Percentiles rank a stretch among this genome's conserved stretches.
phyloP scores from a whole-genome alignment of 352 stramenopile species.

The Globisporangium lucens region DNA sequence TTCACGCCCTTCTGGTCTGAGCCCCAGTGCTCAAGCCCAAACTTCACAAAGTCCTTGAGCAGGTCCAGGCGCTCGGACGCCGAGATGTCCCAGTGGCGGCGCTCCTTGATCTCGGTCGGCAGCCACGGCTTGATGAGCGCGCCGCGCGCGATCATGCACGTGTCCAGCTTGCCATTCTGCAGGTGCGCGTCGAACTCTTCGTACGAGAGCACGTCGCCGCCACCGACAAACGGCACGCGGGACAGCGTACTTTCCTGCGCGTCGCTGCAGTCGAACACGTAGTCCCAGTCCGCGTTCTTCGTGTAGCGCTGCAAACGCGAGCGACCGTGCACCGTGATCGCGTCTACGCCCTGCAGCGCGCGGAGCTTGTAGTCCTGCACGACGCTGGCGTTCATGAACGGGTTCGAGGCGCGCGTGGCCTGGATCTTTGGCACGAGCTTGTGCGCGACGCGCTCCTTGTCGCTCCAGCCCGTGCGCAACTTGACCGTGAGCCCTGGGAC shows the following conservation, averaged over 20 bases:
- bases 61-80: constrained; percentile 92
- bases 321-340: constrained; percentile 94
- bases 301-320: constrained; percentile 97
- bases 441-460: constrained; percentile 94
- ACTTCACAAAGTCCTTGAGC: constrained; percentile 96
- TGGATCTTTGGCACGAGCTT: constrained; percentile 93
- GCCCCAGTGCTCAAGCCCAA: constrained; percentile 99
- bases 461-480: constrained; percentile 97
- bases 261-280: constrained; percentile 91
- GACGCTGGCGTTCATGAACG: constrained; percentile 80
- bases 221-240: constrained; percentile 91
- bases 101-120: constrained; percentile 98
- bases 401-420: constrained; percentile 36
- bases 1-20: constrained; percentile 98
- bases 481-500: constrained; percentile 95
- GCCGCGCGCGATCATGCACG: constrained; percentile 89
- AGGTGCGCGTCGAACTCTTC: constrained; percentile 85
- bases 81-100: constrained; percentile 96
- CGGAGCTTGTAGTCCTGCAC: constrained; percentile 69
- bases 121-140: constrained; percentile 99
- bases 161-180: constrained; percentile 80
- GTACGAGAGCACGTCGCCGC: constrained; percentile 85
- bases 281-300: constrained; percentile 98
- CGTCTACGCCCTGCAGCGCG: constrained; percentile 61
- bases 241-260: constrained; percentile 32